Evolutionary conservation across 2,329 filamentous ascomycete species (phyloP).

Genomic region (Zarea fungicola): DNA sequence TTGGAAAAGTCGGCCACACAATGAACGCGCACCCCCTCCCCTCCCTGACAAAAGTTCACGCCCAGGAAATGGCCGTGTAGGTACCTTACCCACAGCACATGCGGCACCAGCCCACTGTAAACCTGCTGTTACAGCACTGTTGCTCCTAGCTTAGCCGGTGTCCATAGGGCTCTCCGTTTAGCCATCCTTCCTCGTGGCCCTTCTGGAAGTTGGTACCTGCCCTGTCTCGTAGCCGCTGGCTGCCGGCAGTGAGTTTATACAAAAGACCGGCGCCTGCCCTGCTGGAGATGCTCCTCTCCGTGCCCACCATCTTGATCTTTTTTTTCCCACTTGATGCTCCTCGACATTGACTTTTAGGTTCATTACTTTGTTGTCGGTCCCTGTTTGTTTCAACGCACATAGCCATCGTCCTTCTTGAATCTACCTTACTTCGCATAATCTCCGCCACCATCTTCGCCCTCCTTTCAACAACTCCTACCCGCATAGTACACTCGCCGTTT

Average conservation of each 20-base stretch:
- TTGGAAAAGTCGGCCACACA: no score
- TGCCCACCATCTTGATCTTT: background rate
- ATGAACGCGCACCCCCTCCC: background rate
- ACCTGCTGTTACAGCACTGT: background rate
- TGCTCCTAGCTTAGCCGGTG: background rate
- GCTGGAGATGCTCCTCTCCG: constrained; percentile 3
- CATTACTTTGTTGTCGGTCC: background rate
- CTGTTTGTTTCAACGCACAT: background rate
- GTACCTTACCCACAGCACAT: background rate
- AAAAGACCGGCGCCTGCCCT: constrained; percentile 19
- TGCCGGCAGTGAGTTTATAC: constrained; percentile 1
- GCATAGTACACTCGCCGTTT: background rate
- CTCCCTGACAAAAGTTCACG: background rate
- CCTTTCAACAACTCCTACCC: no score
- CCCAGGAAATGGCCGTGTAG: background rate
- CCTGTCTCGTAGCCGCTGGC: background rate
- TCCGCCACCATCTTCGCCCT: background rate
- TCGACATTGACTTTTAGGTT: background rate
- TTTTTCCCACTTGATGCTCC: background rate
- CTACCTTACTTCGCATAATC: background rate
- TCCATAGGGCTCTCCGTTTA: background rate
- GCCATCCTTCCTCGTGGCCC: background rate
- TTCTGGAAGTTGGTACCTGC: background rate
- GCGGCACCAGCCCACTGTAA: background rate
- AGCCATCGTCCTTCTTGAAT: background rate